These are phyloP conservation scores for Perkinsus olseni DNA, from an alignment of 169 alveolate genomes.

Conservation along the genomic window DNA sequence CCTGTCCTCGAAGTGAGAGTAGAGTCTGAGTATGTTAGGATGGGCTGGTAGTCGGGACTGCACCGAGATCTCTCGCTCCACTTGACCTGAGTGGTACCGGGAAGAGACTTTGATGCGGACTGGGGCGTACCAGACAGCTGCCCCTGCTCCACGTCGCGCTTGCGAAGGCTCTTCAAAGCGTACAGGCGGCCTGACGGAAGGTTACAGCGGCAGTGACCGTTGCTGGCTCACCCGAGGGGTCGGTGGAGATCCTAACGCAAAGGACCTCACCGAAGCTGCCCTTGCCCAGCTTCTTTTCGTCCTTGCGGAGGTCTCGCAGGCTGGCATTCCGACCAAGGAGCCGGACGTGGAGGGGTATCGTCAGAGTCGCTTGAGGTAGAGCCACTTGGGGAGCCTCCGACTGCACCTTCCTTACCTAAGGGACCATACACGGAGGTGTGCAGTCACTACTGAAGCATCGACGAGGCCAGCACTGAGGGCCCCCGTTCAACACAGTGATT, in stretches of 20 bases:
- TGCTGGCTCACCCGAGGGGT: not conserved
- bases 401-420: not conserved
- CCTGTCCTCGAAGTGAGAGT: not conserved
- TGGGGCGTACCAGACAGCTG: not conserved
- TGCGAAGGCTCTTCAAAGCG: not conserved
- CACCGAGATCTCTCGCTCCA: not conserved
- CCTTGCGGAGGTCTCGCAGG: not conserved
- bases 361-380: not conserved
- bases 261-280: not conserved
- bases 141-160: not conserved
- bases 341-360: not conserved
- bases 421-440: not conserved
- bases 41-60: not conserved
- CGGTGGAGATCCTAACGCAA: not conserved
- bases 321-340: not conserved
- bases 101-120: not conserved
- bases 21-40: not conserved
- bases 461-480: no score
- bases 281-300: not conserved
- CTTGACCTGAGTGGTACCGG: not conserved
- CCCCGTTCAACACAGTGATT: no score
- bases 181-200: not conserved
- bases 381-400: not conserved
- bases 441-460: no score
- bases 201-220: not conserved